Evolutionary conservation across 2,329 filamentous ascomycete species (phyloP), one percentile per base, ranked within the genome.

Genomic region (Fusarium euwallaceae): DNA sequence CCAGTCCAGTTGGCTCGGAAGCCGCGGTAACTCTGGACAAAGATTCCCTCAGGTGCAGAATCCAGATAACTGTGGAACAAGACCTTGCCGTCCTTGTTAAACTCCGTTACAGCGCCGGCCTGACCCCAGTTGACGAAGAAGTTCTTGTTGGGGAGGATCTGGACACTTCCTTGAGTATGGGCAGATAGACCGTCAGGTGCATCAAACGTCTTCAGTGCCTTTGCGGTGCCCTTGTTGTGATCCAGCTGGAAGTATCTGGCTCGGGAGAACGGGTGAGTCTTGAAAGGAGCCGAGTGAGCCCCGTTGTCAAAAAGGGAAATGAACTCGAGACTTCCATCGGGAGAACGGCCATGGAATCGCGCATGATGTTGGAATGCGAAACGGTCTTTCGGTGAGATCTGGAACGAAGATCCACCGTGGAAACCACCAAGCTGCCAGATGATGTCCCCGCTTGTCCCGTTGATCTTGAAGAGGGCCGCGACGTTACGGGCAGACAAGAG

Each of bases 101-200:
- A 85, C 74, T 87, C 87, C 2, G 86, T 88, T 22, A 88, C 73
- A 4, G 84, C 85, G 0, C 86, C 86, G 24, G 84, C 84, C 0
- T 84, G 85, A 2, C 90, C 89, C 89, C 89, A 92, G 73, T 88
- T 88, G 58, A 91, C 86, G 41, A 91, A 81, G 8, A 85, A 85
- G 67, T 90, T 87, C 39, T 87, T 87, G 64, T 86, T 86, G 0
- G 87, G 84, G 0, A 92, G 83, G 8, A 88, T 75, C 72, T 92
- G 89, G 16, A 87, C 85, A 48, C 81, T 84, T 7, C 85, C 84
- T 69, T 86, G 85, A 0, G 88, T 89, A 55, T 84, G 86, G 32
- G 87, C 85, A 0, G 86, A 81, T 9, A 90, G 80, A 6, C 82
- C 80, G 64, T 89, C 86, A 0, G 88, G 88, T 0, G 87, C 85